Conservation (phyloP, 345 rosid genomes). For the Geranium brycei region DNA sequence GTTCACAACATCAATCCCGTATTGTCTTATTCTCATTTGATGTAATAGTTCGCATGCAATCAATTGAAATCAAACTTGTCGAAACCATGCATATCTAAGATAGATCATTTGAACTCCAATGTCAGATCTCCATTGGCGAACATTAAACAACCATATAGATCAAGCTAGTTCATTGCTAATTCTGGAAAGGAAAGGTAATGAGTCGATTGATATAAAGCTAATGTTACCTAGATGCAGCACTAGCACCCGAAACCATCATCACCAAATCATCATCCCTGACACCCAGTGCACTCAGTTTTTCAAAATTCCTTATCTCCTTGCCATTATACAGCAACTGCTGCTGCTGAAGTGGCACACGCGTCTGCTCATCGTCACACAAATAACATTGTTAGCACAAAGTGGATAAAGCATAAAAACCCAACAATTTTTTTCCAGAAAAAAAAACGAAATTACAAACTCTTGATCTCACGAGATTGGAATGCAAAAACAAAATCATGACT, state of each 20-base stretch:
- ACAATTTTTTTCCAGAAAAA: not conserved
- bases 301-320: conserved; percentile 58
- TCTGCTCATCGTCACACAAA: conserved; percentile 32
- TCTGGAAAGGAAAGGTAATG: not conserved
- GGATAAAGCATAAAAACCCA: not conserved
- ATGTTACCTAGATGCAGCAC: conserved; percentile 8
- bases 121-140: not conserved
- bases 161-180: not conserved
- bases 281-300: conserved; percentile 74
- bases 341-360: conserved; percentile 68
- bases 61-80: not conserved
- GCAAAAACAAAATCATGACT: not conserved
- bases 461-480: not conserved
- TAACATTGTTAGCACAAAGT: not conserved
- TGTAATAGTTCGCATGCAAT: not conserved
- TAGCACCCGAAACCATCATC: conserved; percentile 69
- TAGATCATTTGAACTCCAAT: not conserved
- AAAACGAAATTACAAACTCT: not conserved
- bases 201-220: not conserved
- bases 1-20: not conserved
- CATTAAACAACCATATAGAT: not conserved
- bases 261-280: conserved; percentile 82
- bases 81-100: too few relatives aligned
- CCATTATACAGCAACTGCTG: conserved; percentile 85
- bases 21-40: not conserved